A percentile compares a stretch with the other conserved stretches of the same genome.
Evolutionary conservation across 2,329 filamentous ascomycete genomes (phyloP).

Genomic region (Penicillium palitans): DNA sequence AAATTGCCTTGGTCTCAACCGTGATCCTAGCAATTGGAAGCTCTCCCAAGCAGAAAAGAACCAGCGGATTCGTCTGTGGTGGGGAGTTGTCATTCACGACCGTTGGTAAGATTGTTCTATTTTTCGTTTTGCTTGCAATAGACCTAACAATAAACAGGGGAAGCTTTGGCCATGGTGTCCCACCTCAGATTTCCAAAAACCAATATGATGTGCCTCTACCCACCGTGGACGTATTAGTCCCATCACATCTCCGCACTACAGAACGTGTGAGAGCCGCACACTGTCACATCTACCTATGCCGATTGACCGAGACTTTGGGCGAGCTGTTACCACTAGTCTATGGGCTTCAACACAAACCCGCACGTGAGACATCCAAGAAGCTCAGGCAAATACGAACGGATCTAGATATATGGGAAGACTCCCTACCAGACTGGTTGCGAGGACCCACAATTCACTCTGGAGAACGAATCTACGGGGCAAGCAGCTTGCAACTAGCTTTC

Average conservation of each 20-base stretch:
- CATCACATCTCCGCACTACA: conserved; percentile 37
- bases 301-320: conserved; percentile 49
- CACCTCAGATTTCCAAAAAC: conserved; percentile 53
- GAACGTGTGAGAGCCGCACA: conserved; percentile 49
- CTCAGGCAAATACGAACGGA: conserved; percentile 49
- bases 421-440: conserved; percentile 46
- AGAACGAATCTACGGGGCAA: conserved; percentile 42
- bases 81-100: conserved; percentile 59
- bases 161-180: conserved; percentile 57
- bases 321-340: conserved; percentile 50
- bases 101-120: conserved; percentile 44
- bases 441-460: conserved; percentile 34
- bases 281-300: conserved; percentile 56
- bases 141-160: conserved; percentile 41
- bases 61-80: conserved; percentile 56
- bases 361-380: conserved; percentile 48
- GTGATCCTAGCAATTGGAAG: conserved; percentile 56
- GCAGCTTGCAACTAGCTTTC: conserved; percentile 48
- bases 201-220: conserved; percentile 60
- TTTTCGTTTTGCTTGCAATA: not conserved
- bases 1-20: conserved; percentile 57
- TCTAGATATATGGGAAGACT: conserved; percentile 49
- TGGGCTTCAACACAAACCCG: conserved; percentile 44
- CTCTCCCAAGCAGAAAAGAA: conserved; percentile 53
- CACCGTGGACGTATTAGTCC: conserved; percentile 44